Evolutionary conservation across 2,329 filamentous ascomycete genomes (phyloP), one percentile per base, ranked within the genome.

Genomic region (Aspergillus glaucus): DNA sequence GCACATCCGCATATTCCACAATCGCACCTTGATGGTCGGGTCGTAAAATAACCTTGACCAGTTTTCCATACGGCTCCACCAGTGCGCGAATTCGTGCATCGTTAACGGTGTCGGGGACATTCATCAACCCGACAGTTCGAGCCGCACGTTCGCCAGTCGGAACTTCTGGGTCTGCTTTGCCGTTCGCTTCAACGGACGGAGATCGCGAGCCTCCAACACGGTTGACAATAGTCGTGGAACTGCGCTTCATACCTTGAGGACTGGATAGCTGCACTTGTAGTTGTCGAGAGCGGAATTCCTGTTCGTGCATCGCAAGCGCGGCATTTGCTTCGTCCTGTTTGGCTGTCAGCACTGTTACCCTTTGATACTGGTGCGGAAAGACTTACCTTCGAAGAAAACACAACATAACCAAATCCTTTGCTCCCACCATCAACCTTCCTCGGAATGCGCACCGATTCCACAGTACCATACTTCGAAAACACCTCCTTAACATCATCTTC

Each of bases 41-140:
- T 42, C 89, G 84, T 9, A 96, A 76, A 10, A 86, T 77, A 3
- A 97, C 77, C 66, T 91, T 92, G 54, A 84, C 76, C 21, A 96
- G 76, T 1, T 77, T 68, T 0, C 89, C 90, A 41, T 84, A 78
- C 1, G 82, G 78, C 57, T 89, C 85, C 7, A 87, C 82, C 2
- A 94, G 73, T 0, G 83, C 78, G 41, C 81, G 81, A 47, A 98
- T 81, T 26, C 91, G 88, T 1, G 87, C 82, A 61, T 95, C 88
- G 55, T 94, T 96, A 60, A 97, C 82, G 0, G 91, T 97, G 62
- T 97, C 93, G 0, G 93, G 89, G 1, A 98, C 75, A 53, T 91
- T 86, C 70, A 96, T 81, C 24, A 98, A 74, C 8, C 85, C 86
- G 44, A 97, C 78, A 1, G 88, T 93, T 46, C 89, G 84, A 44